phyloP scores from a whole-genome alignment of 257 asterid species.

The Solanum rostratum region DNA sequence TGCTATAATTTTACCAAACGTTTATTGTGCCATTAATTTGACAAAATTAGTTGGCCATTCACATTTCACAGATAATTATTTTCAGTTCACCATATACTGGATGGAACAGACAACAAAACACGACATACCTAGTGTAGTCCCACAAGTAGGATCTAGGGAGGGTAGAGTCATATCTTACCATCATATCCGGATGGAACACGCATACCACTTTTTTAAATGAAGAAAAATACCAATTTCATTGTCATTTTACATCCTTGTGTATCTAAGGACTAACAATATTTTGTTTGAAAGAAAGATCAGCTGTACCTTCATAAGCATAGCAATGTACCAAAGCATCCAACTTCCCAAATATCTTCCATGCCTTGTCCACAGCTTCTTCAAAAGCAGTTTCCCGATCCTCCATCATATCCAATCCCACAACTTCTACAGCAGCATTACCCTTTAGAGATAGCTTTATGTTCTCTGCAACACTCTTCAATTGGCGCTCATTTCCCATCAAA shows the following conservation, averaged over 20 bases:
- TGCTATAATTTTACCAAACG: not conserved
- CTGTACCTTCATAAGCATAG: conserved; percentile 71
- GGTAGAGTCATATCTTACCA: not conserved
- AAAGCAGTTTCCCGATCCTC: conserved; percentile 47
- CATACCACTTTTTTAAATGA: not conserved
- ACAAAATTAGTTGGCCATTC: not conserved
- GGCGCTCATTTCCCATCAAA: conserved; percentile 67
- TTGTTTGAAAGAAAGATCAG: not conserved
- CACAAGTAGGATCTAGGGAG: not conserved
- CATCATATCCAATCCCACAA: conserved; percentile 67
- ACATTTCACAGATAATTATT: not conserved
- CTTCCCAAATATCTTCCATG: conserved; percentile 36
- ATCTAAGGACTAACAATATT: not conserved
- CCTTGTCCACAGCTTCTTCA: conserved; percentile 57
- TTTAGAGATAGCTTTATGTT: conserved; percentile 32
- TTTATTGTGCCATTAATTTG: not conserved
- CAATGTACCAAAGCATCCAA: conserved; percentile 78
- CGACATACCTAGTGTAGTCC: not conserved
- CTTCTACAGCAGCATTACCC: conserved; percentile 37
- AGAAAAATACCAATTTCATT: not conserved
- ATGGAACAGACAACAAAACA: not conserved
- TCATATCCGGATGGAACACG: not conserved
- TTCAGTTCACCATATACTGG: not conserved
- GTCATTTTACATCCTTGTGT: not conserved
- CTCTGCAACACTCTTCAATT: conserved; percentile 39